Conservation (phyloP, 139 green algal species). For the Chlorella vulgaris region DNA sequence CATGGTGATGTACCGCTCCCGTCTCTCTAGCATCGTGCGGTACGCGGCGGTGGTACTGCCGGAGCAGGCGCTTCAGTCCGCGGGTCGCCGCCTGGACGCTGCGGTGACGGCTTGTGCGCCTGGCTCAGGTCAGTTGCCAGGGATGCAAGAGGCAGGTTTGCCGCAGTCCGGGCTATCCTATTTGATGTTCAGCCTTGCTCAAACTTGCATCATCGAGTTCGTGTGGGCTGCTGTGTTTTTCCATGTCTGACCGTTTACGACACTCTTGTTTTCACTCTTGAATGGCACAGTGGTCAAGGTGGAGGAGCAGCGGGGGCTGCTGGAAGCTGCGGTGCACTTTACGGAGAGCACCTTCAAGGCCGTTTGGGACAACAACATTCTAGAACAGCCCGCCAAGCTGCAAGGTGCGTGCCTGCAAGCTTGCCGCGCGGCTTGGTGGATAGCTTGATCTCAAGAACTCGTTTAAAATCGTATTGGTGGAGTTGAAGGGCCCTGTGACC, state of each 20-base stretch:
- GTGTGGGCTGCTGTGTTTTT: too few relatives aligned
- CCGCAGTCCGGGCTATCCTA: background rate
- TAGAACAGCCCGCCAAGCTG: conserved; percentile 19
- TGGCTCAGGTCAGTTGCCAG: conserved; percentile 7
- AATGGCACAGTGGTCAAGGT: conserved; percentile 5
- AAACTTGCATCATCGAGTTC: too few relatives aligned
- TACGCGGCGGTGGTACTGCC: conserved; percentile 47
- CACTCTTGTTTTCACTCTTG: background rate
- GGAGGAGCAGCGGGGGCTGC: conserved; percentile 42
- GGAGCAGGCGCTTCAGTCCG: conserved; percentile 46
- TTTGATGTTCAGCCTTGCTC: background rate
- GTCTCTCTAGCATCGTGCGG: conserved; percentile 43
- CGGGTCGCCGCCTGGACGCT: conserved; percentile 37
- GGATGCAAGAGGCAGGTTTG: background rate
- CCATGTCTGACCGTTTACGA: too few relatives aligned
- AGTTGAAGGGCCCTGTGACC: too few relatives aligned
- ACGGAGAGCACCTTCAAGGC: conserved; percentile 40
- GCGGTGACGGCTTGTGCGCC: conserved; percentile 17
- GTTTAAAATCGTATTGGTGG: too few relatives aligned
- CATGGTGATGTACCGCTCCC: conserved; percentile 46
- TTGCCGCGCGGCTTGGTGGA: background rate
- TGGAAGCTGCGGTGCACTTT: conserved; percentile 55
- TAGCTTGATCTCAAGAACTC: too few relatives aligned
- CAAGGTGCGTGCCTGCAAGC: background rate
- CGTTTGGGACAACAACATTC: conserved; percentile 38